phyloP scores from a whole-genome alignment of 1,284 basidiomycete genomes.

The Puccinia horiana region DNA sequence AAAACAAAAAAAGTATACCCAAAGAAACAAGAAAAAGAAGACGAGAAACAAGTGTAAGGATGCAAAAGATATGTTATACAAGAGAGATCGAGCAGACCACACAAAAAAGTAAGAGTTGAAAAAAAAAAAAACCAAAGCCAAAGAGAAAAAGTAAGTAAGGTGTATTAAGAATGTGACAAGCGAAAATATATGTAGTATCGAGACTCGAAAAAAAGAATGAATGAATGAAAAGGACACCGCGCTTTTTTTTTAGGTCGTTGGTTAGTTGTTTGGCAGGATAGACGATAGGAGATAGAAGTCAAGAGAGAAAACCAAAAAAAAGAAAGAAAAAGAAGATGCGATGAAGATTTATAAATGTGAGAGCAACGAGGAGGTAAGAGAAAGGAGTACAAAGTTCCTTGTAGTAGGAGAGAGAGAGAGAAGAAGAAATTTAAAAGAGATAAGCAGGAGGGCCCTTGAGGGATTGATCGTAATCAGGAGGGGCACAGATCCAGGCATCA shows the following conservation, averaged over 20 bases:
- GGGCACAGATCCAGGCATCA: constrained; percentile 42
- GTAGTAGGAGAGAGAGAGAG: not conserved
- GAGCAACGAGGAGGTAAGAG: not conserved
- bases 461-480: constrained; percentile 34
- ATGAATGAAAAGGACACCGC: not conserved
- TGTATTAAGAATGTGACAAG: too few species aligned
- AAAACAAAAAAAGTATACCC: not conserved
- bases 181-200: too few species aligned
- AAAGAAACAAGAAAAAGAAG: not conserved
- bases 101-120: too few species aligned
- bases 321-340: not conserved
- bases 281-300: not conserved
- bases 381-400: not conserved
- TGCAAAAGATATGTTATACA: too few species aligned
- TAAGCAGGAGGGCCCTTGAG: constrained; percentile 43
- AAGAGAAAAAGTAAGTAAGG: too few species aligned
- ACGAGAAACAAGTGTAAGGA: not conserved
- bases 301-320: not conserved
- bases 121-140: too few species aligned
- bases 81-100: too few species aligned
- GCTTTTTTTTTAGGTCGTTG: not conserved
- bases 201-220: not conserved
- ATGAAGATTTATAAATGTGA: too few species aligned
- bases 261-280: too few species aligned
- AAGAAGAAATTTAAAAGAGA: not conserved